phyloP scores from a whole-genome alignment of 495 filamentous ascomycete genomes.

The Eremomyces bilateralis region DNA sequence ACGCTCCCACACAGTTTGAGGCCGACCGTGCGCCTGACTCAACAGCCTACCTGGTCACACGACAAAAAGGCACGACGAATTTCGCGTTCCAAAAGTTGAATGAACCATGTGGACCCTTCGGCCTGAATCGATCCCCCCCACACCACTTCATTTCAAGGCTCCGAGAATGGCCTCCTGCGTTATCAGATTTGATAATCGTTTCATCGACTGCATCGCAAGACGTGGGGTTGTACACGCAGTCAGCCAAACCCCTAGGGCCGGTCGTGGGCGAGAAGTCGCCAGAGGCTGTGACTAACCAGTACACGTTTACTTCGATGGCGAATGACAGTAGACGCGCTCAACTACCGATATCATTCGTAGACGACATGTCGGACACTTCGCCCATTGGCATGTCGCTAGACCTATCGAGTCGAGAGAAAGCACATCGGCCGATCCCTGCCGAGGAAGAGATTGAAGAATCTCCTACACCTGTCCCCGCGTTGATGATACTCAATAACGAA shows the following conservation, averaged over 20 bases:
- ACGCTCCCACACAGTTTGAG: slow-evolving; percentile 36
- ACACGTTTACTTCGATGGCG: slow-evolving; percentile 46
- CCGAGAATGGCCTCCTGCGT: slow-evolving; percentile 51
- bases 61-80: slow-evolving; percentile 26
- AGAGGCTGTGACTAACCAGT: slow-evolving; percentile 29
- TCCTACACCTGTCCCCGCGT: slow-evolving; percentile 59
- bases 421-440: slow-evolving; percentile 53
- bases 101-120: slow-evolving; percentile 49
- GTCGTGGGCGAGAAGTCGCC: no score
- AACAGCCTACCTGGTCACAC: slow-evolving; percentile 52
- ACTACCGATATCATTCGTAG: slow-evolving; percentile 41
- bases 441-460: slow-evolving; percentile 54
- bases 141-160: slow-evolving; percentile 58
- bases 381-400: slow-evolving; percentile 67
- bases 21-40: slow-evolving; percentile 33
- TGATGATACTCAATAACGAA: slow-evolving; percentile 76
- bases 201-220: slow-evolving; percentile 59
- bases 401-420: slow-evolving; percentile 58
- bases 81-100: slow-evolving; percentile 52
- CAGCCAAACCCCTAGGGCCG: slow-evolving; percentile 37
- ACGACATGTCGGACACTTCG: slow-evolving; percentile 39
- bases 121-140: slow-evolving; percentile 38
- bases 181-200: slow-evolving; percentile 62
- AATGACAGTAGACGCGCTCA: slow-evolving; percentile 61
- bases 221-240: slow-evolving; percentile 54